A percentile compares a stretch with the other conserved stretches of the same genome.
Evolutionary conservation across 345 rosid species (phyloP).

Genomic region (Eucalyptus cloeziana): DNA sequence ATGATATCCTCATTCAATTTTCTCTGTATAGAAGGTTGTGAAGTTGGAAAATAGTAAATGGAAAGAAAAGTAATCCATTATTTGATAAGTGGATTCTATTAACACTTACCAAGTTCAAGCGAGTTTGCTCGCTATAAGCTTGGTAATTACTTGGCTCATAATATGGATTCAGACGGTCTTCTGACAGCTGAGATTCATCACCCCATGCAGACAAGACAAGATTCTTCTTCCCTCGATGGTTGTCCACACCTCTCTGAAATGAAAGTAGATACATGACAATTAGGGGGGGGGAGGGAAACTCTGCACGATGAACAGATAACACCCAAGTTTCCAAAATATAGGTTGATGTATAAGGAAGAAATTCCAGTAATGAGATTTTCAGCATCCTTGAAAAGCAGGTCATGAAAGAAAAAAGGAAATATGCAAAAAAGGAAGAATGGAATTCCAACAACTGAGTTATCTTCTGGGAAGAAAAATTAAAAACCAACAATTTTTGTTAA

Average conservation of each 20-base stretch:
- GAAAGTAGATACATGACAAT: neutral
- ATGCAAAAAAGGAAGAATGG: neutral
- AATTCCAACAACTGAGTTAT: neutral
- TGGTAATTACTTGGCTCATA: conserved; percentile 44
- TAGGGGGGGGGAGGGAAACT: neutral
- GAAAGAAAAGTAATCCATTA: neutral
- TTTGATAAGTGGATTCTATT: neutral
- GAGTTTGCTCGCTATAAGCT: conserved; percentile 60
- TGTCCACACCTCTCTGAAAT: conserved; percentile 61
- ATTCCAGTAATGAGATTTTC: neutral
- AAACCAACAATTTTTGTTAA: neutral
- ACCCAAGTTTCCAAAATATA: neutral
- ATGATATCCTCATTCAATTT: conserved; percentile 71
- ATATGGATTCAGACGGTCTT: conserved; percentile 58
- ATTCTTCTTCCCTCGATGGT: conserved; percentile 83
- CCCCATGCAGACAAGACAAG: conserved; percentile 93
- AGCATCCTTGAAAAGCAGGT: neutral
- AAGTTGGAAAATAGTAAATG: neutral
- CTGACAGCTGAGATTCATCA: conserved; percentile 71
- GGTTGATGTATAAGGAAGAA: neutral
- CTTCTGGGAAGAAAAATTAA: neutral
- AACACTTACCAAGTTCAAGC: conserved; percentile 53
- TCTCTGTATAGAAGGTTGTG: conserved; percentile 32
- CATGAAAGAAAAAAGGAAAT: neutral
- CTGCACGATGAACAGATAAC: neutral